Percentiles rank a stretch among this genome's conserved stretches.
These are phyloP conservation scores for Aureobasidium sp. DNA, from an alignment of 2,329 filamentous ascomycete genomes.

Conservation along the genomic window DNA sequence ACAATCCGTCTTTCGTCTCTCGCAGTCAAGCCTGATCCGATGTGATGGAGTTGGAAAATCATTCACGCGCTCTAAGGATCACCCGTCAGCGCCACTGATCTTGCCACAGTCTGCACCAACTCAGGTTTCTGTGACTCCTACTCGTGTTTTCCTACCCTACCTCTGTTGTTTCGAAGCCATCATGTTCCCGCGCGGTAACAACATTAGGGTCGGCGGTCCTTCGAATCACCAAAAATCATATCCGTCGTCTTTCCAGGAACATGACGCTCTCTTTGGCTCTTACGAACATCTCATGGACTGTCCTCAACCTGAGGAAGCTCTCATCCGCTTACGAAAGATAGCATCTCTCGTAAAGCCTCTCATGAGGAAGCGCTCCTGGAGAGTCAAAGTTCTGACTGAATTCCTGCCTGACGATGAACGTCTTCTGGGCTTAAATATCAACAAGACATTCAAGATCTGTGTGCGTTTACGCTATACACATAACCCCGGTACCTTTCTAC, in stretches of 20 bases:
- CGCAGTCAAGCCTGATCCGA: neutral
- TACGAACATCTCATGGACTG: slow-evolving; percentile 45
- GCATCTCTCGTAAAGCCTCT: slow-evolving; percentile 90
- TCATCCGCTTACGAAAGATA: slow-evolving; percentile 64
- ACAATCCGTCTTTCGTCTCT: neutral
- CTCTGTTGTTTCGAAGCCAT: neutral
- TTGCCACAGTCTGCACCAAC: neutral
- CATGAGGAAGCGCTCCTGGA: slow-evolving; percentile 82
- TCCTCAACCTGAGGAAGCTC: slow-evolving; percentile 39
- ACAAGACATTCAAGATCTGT: slow-evolving; percentile 70
- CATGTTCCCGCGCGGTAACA: neutral
- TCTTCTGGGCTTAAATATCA: slow-evolving; percentile 73
- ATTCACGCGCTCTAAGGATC: neutral
- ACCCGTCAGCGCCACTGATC: neutral
- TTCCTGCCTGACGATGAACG: slow-evolving; percentile 72
- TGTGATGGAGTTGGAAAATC: neutral
- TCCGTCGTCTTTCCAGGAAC: slow-evolving; percentile 36
- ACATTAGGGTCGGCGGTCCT: slow-evolving; percentile 24
- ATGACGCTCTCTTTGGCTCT: slow-evolving; percentile 42
- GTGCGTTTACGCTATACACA: slow-evolving; percentile 71
- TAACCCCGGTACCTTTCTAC: slow-evolving; percentile 70
- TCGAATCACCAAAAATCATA: slow-evolving; percentile 29
- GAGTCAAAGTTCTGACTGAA: slow-evolving; percentile 69
- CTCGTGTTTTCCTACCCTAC: no score
- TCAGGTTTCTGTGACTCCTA: neutral